A percentile compares a stretch with the other conserved stretches of the same genome.
Conservation (phyloP, 73 alveolate genomes). For the Loxodes magnus region DNA sequence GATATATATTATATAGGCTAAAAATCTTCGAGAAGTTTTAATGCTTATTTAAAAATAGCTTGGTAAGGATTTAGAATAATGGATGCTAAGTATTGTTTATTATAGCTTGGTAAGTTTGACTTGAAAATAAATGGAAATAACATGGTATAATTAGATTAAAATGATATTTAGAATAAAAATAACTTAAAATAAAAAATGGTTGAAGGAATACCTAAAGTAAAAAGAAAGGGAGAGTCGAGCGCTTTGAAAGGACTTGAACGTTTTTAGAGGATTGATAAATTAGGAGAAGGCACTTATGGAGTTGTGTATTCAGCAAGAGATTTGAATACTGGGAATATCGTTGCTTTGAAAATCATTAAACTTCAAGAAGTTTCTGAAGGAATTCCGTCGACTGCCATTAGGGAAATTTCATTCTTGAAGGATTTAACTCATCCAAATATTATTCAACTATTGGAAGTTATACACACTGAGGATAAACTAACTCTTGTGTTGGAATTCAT, state of each 20-base stretch:
- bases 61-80: too few relatives aligned
- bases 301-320: conserved; percentile 80
- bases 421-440: conserved; percentile 87
- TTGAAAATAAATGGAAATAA: too few relatives aligned
- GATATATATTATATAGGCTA: too few relatives aligned
- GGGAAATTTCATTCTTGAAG: conserved; percentile 87
- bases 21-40: too few relatives aligned
- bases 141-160: too few relatives aligned
- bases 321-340: conserved; percentile 56
- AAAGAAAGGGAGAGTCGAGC: too few relatives aligned
- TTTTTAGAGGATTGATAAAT: conserved; percentile 67
- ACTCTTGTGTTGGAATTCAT: conserved; percentile 61
- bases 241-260: conserved; percentile 41
- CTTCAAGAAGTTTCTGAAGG: conserved; percentile 94
- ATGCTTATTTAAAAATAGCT: too few relatives aligned
- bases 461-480: conserved; percentile 56
- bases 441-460: conserved; percentile 56
- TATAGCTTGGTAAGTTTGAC: too few relatives aligned
- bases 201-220: too few relatives aligned
- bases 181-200: too few relatives aligned
- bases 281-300: conserved; percentile 93
- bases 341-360: conserved; percentile 82
- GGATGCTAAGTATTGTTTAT: too few relatives aligned
- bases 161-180: too few relatives aligned
- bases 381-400: conserved; percentile 86